Percentiles rank a stretch among this genome's conserved stretches.
Conservation (phyloP, 768 basidiomycete genomes). For the Baorangia bicolor region DNA sequence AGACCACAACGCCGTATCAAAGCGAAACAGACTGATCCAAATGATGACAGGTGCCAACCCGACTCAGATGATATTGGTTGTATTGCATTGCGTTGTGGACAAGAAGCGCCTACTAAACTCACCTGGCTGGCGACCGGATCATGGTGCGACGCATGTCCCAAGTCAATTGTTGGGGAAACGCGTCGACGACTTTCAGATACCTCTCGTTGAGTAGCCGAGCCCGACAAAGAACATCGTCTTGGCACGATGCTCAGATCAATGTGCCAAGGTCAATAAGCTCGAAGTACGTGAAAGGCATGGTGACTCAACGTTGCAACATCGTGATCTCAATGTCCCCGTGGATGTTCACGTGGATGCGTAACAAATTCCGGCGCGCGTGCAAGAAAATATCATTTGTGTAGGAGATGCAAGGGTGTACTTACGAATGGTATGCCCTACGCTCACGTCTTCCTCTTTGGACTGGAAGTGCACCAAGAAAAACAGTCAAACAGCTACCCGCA, state of each 20-base stretch:
- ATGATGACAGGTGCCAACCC: background rate
- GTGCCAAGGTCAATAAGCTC: slow-evolving; percentile 24
- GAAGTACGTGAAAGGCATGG: slow-evolving; percentile 11
- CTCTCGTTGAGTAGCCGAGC: background rate
- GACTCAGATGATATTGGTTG: background rate
- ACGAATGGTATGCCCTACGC: slow-evolving; percentile 38
- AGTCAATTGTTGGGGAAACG: background rate
- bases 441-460: slow-evolving; percentile 22
- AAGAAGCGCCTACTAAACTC: background rate
- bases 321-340: background rate
- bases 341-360: background rate
- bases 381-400: slow-evolving; percentile 41
- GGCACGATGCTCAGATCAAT: slow-evolving; percentile 19
- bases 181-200: background rate
- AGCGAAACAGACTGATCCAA: background rate
- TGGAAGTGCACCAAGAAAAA: slow-evolving; percentile 18
- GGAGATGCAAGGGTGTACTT: slow-evolving; percentile 54
- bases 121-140: background rate
- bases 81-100: background rate
- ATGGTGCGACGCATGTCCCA: background rate
- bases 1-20: background rate
- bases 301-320: slow-evolving; percentile 25
- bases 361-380: slow-evolving; percentile 16
- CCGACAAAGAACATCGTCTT: background rate
- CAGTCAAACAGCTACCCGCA: slow-evolving; percentile 19